A percentile compares a stretch with the other conserved stretches of the same genome.
Evolutionary conservation across 495 filamentous ascomycete genomes (phyloP).

Genomic region (Sabuloglossum arenarium): DNA sequence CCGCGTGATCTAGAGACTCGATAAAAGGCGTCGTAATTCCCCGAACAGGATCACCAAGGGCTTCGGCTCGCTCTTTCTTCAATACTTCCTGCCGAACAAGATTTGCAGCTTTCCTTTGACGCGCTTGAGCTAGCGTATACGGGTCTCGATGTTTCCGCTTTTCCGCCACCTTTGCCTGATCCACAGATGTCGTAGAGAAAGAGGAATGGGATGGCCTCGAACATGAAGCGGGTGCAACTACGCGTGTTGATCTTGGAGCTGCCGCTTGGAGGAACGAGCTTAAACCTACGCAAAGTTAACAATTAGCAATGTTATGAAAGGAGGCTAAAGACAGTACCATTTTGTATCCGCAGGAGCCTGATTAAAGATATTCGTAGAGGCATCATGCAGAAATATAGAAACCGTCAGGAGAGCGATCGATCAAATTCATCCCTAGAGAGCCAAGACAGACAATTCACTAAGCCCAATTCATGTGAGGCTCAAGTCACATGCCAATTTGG

Average conservation of each 20-base stretch:
- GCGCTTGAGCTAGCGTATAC: slow-evolving; percentile 47
- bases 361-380: not conserved
- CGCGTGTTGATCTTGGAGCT: slow-evolving; percentile 15
- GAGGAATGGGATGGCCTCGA: not conserved
- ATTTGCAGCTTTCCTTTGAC: slow-evolving; percentile 63
- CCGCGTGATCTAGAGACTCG: slow-evolving; percentile 41
- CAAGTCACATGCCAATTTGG: not conserved
- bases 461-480: not conserved
- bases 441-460: not conserved
- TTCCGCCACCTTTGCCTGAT: slow-evolving; percentile 7
- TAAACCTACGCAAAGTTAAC: not conserved
- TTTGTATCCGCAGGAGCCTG: not conserved
- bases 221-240: slow-evolving; percentile 1
- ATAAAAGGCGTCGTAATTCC: slow-evolving; percentile 66
- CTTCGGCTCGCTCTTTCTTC: slow-evolving; percentile 32
- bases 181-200: not conserved
- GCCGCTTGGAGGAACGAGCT: slow-evolving; percentile 13
- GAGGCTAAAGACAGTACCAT: not conserved
- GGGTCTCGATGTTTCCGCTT: slow-evolving; percentile 35
- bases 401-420: no score
- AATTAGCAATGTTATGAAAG: not conserved
- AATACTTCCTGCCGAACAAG: slow-evolving; percentile 49
- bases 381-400: not conserved
- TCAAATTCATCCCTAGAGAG: not conserved
- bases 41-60: slow-evolving; percentile 53